phyloP scores from a whole-genome alignment of 177 flowering plant species.

The Vitis hybrid region DNA sequence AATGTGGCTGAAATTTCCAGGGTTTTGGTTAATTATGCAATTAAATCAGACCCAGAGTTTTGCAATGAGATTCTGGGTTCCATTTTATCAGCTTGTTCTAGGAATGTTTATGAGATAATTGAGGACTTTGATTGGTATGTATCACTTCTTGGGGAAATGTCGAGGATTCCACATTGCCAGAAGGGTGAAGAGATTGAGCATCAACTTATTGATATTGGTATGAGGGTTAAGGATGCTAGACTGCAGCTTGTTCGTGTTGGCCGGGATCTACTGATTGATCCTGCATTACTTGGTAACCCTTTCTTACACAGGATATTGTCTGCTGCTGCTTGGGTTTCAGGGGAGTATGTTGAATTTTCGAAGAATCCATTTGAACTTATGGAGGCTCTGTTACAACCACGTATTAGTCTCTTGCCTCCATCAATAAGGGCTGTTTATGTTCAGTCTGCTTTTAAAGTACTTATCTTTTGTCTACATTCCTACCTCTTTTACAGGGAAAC shows the following conservation, averaged over 20 bases:
- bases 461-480: constrained; percentile 54
- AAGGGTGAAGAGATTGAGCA: constrained; percentile 82
- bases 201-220: constrained; percentile 85
- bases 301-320: constrained; percentile 65
- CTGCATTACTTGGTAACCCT: constrained; percentile 88
- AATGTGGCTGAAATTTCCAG: constrained; percentile 72
- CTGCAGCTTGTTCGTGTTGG: constrained; percentile 71
- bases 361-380: constrained; percentile 70
- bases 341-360: constrained; percentile 82
- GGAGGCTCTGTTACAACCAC: constrained; percentile 91
- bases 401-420: constrained; percentile 77
- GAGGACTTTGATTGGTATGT: constrained; percentile 96
- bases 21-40: constrained; percentile 71
- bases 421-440: constrained; percentile 73
- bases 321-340: constrained; percentile 94
- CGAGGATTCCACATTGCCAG: constrained; percentile 78
- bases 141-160: constrained; percentile 88
- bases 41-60: constrained; percentile 90
- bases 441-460: constrained; percentile 79
- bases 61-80: constrained; percentile 82
- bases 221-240: constrained; percentile 88
- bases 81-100: constrained; percentile 60
- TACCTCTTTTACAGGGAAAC: constrained; percentile 34
- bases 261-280: constrained; percentile 86
- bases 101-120: constrained; percentile 70